Conservation (phyloP, 805 yeast genomes). For the Lachancea sp. region DNA sequence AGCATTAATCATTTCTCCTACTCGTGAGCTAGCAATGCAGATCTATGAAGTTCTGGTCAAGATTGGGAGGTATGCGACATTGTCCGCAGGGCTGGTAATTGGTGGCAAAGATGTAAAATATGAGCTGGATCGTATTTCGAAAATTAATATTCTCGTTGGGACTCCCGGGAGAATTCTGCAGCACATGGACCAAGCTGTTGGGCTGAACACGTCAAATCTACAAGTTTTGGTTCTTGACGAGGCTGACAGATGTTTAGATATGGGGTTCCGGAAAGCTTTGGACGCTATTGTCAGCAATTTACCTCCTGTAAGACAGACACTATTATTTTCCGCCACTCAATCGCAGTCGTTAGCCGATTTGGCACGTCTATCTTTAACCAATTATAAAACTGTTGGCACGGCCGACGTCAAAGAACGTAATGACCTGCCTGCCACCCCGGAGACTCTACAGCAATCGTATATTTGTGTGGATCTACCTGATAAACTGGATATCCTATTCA, state of each 20-base stretch:
- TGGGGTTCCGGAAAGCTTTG: slow-evolving; percentile 82
- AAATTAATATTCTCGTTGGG: slow-evolving; percentile 77
- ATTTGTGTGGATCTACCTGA: slow-evolving; percentile 65
- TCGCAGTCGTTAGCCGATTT: slow-evolving; percentile 75
- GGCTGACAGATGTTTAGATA: slow-evolving; percentile 87
- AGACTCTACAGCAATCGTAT: slow-evolving; percentile 76
- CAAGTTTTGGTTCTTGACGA: slow-evolving; percentile 82
- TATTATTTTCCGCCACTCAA: slow-evolving; percentile 84
- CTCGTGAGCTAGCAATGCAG: slow-evolving; percentile 86
- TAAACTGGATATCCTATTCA: slow-evolving; percentile 79
- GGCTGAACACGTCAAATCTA: slow-evolving; percentile 65
- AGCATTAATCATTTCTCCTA: slow-evolving; percentile 84
- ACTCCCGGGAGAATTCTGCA: slow-evolving; percentile 90
- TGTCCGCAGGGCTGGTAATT: slow-evolving; percentile 86
- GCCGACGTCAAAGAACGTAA: slow-evolving; percentile 43
- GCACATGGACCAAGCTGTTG: slow-evolving; percentile 84
- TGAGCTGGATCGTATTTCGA: slow-evolving; percentile 73
- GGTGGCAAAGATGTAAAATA: slow-evolving; percentile 86
- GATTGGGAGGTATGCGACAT: slow-evolving; percentile 65
- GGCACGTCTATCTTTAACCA: slow-evolving; percentile 55
- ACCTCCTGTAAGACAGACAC: slow-evolving; percentile 76
- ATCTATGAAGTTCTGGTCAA: slow-evolving; percentile 81
- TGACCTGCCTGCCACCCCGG: slow-evolving; percentile 72
- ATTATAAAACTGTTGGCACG: slow-evolving; percentile 43
- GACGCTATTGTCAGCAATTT: slow-evolving; percentile 74